Base-by-base conservation (phyloP, 352 stramenopile genomes). In the Phytophthora sansomeana region DNA sequence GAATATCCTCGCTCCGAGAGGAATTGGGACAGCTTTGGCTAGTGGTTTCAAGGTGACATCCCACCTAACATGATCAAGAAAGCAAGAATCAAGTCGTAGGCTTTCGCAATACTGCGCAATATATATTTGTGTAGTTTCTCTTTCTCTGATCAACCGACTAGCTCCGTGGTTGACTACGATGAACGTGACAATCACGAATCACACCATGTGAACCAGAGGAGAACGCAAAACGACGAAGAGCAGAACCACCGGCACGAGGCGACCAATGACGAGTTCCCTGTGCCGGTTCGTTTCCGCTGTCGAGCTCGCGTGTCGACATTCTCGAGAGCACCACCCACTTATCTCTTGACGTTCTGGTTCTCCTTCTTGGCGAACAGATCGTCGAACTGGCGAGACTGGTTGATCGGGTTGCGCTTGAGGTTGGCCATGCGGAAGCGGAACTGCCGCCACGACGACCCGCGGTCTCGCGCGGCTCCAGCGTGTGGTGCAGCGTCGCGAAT, bases 351-450 rank as follows among this genome's bases (percentile, higher is more conserved):
- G 32, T 29, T 29, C 77, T 88, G 42, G 77, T 90, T 90, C 64
- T 87, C 75, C 6, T 75, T 51, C 58, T 83, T 84, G 33, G 72
- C 73, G 59, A 83, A 88, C 10, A 88, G 56, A 13, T 77, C 57
- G 64, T 90, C 79, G 64, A 84, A 88, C 58, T 83, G 75, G 28
- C 71, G 77, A n/a, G 79, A 90, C 77, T 90, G 79, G 75, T 90
- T 90, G 68, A 90, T 90, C 42, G 77, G 78, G 69, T 90, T 90
- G 68, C 79, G 77, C 58, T 79, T 51, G 24, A 88, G 67, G 63
- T 88, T 90, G 21, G 81, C 81, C 63, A 90, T 80, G 44, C 73
- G 69, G 70, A 89, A 90, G 50, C 81, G 81, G 78, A 83, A 83
- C 63, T 87, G 77, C 29, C 81, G 79, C 81, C 81, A 90, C 39